These are phyloP conservation scores for Cutaneotrichosporon sp. DNA, from an alignment of 1,284 basidiomycete genomes.

Conservation along the genomic window DNA sequence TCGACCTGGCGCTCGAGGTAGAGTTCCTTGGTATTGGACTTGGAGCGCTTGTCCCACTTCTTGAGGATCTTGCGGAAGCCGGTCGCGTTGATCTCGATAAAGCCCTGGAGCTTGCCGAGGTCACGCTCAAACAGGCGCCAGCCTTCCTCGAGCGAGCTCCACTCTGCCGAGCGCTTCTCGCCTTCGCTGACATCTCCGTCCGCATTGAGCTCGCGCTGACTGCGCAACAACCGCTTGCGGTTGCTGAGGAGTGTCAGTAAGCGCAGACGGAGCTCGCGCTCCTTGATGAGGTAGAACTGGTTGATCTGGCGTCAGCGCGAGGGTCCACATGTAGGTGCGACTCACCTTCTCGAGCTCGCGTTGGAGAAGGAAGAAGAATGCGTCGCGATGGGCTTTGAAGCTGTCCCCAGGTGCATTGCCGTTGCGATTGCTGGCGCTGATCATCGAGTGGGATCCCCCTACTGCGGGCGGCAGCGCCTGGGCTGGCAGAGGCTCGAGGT, in stretches of 20 bases:
- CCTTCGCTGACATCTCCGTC: constrained; percentile 58
- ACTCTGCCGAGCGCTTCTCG: constrained; percentile 67
- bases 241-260: constrained; percentile 92
- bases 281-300: constrained; percentile 97
- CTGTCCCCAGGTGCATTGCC: constrained; percentile 50
- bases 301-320: constrained; percentile 72
- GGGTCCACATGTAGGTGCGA: background rate
- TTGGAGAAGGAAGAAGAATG: constrained; percentile 99
- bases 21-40: constrained; percentile 90
- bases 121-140: constrained; percentile 94
- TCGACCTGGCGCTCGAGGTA: constrained; percentile 97
- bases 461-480: constrained; percentile 47
- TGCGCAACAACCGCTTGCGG: constrained; percentile 62
- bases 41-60: constrained; percentile 98
- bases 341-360: constrained; percentile 93
- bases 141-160: constrained; percentile 92
- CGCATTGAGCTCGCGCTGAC: constrained; percentile 25
- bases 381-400: constrained; percentile 91
- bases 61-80: constrained; percentile 98
- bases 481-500: constrained; percentile 51
- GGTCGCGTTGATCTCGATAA: constrained; percentile 95
- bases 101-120: constrained; percentile 94
- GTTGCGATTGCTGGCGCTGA: constrained; percentile 13
- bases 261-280: constrained; percentile 88
- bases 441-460: constrained; percentile 31